Evolutionary conservation across 2,329 filamentous ascomycete species (phyloP).

Genomic region (Cladosporium colombiae): DNA sequence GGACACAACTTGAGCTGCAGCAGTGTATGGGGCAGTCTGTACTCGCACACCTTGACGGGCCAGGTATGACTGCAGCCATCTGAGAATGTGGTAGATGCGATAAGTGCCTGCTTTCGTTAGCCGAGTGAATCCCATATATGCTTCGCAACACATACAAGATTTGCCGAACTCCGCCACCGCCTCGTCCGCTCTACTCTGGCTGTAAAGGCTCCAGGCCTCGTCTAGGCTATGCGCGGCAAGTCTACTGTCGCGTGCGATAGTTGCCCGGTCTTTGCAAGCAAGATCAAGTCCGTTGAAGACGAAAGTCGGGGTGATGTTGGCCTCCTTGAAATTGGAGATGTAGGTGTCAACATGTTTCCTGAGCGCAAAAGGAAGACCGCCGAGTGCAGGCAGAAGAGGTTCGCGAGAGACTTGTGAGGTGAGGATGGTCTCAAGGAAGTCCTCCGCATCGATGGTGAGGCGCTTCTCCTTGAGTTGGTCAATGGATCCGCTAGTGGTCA

Average conservation of each 20-base stretch:
- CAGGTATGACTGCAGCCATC: conserved; percentile 74
- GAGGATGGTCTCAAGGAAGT: conserved; percentile 81
- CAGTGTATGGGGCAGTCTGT: conserved; percentile 82
- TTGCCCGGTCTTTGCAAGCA: conserved; percentile 31
- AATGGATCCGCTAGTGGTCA: conserved; percentile 61
- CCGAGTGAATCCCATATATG: background rate
- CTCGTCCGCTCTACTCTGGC: conserved; percentile 72
- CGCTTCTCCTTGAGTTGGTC: conserved; percentile 71
- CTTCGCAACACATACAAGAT: conserved; percentile 58
- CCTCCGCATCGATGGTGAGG: conserved; percentile 84
- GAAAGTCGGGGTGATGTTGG: conserved; percentile 75
- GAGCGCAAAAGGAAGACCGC: conserved; percentile 80
- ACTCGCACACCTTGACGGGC: conserved; percentile 70
- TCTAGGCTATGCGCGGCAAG: conserved; percentile 33
- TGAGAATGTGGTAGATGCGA: conserved; percentile 70
- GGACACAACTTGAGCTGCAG: conserved; percentile 72
- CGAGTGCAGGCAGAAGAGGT: conserved; percentile 84
- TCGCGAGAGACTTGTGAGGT: conserved; percentile 72
- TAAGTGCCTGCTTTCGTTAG: conserved; percentile 61
- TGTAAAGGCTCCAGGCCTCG: conserved; percentile 86
- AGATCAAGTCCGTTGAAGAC: conserved; percentile 83
- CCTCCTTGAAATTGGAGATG: conserved; percentile 68
- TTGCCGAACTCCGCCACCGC: conserved; percentile 87
- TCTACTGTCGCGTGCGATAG: conserved; percentile 28
- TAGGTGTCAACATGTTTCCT: conserved; percentile 72